Conservation (phyloP, 2,329 filamentous ascomycete genomes). For the Coccinonectria pachysandricola region DNA sequence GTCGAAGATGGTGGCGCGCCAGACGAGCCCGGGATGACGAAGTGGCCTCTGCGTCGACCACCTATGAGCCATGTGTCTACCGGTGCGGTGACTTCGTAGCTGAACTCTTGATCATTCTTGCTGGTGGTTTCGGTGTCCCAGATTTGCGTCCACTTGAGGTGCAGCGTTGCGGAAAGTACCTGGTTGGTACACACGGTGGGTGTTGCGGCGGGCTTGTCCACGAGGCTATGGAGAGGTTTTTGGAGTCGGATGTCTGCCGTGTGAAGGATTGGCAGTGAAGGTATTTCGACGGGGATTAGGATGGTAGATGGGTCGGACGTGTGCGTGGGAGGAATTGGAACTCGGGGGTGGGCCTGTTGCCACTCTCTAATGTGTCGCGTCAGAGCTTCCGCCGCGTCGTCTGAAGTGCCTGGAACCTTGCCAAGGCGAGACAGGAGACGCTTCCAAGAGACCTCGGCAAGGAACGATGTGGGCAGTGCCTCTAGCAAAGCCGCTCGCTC, state of each 20-base stretch:
- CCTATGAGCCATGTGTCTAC: constrained; percentile 77
- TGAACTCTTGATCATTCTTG: constrained; percentile 56
- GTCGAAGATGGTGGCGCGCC: constrained; percentile 33
- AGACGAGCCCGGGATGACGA: constrained; percentile 43
- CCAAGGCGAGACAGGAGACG: constrained; percentile 42
- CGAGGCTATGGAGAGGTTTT: constrained; percentile 22
- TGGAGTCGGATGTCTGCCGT: constrained; percentile 58
- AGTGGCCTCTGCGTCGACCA: constrained; percentile 69
- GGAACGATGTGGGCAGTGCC: constrained; percentile 37
- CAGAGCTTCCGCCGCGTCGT: constrained; percentile 20
- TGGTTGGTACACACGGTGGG: constrained; percentile 50
- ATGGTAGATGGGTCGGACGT: constrained; percentile 48
- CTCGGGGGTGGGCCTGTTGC: constrained; percentile 19
- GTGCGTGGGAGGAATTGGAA: constrained; percentile 17
- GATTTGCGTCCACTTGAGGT: constrained; percentile 50
- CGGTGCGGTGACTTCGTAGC: constrained; percentile 69
- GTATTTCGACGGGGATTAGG: constrained; percentile 81
- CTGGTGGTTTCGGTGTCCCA: constrained; percentile 43
- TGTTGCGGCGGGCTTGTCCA: constrained; percentile 22
- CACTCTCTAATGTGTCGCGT: constrained; percentile 22
- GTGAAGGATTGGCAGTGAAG: constrained; percentile 71
- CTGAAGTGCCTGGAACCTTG: constrained; percentile 22
- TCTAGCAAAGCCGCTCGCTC: constrained; percentile 46
- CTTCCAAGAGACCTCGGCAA: constrained; percentile 38
- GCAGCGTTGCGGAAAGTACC: constrained; percentile 51